Conservation (phyloP, 1,284 basidiomycete species). For the Rhodotorula sp. region DNA sequence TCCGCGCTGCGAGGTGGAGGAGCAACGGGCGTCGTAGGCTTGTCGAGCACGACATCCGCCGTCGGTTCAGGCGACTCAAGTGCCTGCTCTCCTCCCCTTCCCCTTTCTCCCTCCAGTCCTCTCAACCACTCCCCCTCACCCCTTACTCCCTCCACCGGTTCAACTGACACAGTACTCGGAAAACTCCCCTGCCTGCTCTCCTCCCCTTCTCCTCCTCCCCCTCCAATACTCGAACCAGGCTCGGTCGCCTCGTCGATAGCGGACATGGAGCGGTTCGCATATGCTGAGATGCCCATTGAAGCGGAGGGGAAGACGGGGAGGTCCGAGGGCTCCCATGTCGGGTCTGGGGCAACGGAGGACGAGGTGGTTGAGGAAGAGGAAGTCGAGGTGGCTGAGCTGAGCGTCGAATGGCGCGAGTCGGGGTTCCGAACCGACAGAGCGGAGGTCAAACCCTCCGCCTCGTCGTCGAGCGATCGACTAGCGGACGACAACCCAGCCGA, state of each 20-base stretch:
- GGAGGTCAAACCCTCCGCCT: too few relatives aligned
- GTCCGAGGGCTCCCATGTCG: neutral
- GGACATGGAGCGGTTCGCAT: constrained; percentile 14
- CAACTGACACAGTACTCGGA: neutral
- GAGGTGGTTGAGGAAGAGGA: neutral
- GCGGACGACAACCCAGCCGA: neutral
- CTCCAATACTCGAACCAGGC: constrained; percentile 14
- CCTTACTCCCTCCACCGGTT: neutral
- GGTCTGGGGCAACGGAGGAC: neutral
- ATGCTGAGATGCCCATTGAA: neutral
- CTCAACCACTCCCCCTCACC: neutral
- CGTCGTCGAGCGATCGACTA: neutral
- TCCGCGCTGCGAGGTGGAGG: neutral
- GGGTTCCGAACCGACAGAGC: constrained; percentile 2
- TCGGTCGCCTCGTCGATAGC: constrained; percentile 26
- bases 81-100: neutral
- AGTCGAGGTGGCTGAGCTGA: neutral
- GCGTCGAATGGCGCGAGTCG: neutral
- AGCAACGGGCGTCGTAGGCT: neutral
- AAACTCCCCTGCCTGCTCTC: neutral
- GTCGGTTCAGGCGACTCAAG: neutral
- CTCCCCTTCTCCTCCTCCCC: neutral
- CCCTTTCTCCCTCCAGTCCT: neutral
- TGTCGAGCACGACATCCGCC: neutral
- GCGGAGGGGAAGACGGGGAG: neutral